Conservation (phyloP, 306 rosid species). For the Gillenia trifoliata region DNA sequence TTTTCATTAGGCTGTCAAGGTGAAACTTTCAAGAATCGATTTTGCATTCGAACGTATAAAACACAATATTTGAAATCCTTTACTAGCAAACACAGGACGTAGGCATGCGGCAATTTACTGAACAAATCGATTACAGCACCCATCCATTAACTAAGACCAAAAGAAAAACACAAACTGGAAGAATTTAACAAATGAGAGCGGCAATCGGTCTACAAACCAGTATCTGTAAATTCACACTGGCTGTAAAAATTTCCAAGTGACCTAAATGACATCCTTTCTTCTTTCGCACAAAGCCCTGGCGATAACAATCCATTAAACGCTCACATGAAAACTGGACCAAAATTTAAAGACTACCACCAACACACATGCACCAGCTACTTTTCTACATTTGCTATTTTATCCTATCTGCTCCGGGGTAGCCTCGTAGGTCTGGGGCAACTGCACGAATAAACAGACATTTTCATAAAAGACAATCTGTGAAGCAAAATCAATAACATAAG, state of each 20-base stretch:
- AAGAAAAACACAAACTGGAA: no score
- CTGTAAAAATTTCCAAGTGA: no score
- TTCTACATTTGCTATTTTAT: background rate
- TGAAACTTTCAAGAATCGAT: no score
- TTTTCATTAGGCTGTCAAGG: no score
- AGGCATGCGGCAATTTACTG: no score
- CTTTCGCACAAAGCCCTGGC: background rate
- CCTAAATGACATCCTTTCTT: background rate
- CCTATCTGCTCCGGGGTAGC: slow-evolving; percentile 55
- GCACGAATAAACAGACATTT: slow-evolving; percentile 22
- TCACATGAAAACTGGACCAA: background rate
- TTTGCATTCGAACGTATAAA: no score
- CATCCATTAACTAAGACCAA: no score
- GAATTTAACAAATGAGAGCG: background rate
- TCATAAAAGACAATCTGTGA: background rate
- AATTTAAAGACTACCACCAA: background rate
- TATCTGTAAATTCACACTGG: no score
- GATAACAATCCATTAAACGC: background rate
- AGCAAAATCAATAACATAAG: background rate
- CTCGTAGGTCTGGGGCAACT: slow-evolving; percentile 67
- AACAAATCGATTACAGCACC: no score
- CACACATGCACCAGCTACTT: slow-evolving; percentile 3
- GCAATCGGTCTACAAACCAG: no score
- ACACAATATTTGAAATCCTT: no score
- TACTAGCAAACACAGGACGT: no score